Base-by-base conservation (phyloP, 352 stramenopile genomes). In the Globisporangium yorkense region DNA sequence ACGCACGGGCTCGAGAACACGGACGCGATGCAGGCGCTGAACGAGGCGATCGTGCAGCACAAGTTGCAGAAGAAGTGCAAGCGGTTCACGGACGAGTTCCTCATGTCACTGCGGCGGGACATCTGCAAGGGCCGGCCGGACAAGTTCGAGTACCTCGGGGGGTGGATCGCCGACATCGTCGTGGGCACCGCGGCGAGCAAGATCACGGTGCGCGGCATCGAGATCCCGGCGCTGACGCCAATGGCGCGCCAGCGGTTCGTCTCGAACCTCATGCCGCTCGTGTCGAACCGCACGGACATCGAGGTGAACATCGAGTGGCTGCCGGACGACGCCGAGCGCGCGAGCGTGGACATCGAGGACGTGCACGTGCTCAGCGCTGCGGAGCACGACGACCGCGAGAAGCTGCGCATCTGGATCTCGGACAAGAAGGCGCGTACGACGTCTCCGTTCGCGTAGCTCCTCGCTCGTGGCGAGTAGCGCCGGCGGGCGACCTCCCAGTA, bases 331-430 rank as follows among this genome's bases (percentile, higher is more conserved):
- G 59, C 65, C 16, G 70, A 74, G 29, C 59, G 70, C 15, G 40
- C 62, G 20, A 84, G 66, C 53, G 56, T 70, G 29, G 56, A 67
- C 54, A 56, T 69, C 40, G 57, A 67, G 52, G 69, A 74, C 41
- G 59, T 66, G 31, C 62, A 75, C 48, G 63, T 51, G 1, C 21
- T 70, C 56, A 55, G 49, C 16, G 63, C 68, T 15, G 67, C 69
- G 37, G 70, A 80, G 2, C 60, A 56, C 10, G 69, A 80, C 16
- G 75, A 84, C 31, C 67, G 87, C 51, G 84, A 93, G 67, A 91
- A 87, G 70, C 68, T 93, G 35, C 84, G 84, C 52, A 93, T 93
- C 54, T 93, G 84, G 84, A 90, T 93, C 54, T 93, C 84, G 21
- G 84, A 93, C 67, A 89, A 89, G 66, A 93, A 93, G 67, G 78